phyloP scores from a whole-genome alignment of 345 rosid species.

The Salix brachista region DNA sequence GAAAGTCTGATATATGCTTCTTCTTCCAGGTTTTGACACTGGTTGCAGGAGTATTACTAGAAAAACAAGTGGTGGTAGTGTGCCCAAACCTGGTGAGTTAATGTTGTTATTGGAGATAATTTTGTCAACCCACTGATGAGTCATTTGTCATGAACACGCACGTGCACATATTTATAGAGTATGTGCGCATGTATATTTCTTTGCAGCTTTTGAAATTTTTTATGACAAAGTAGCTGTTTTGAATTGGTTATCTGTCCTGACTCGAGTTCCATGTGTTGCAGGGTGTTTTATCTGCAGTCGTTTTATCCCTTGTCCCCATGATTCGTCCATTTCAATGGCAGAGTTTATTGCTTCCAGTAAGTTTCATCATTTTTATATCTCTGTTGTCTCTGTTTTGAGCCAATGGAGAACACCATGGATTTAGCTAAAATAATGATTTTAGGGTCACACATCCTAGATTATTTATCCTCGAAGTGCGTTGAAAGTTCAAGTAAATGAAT shows the following conservation, averaged over 20 bases:
- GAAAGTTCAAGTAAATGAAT: neutral
- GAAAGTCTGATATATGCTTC: conserved; percentile 11
- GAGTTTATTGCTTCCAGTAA: conserved; percentile 92
- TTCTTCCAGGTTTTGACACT: conserved; percentile 70
- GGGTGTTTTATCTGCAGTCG: conserved; percentile 92
- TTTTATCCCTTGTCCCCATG: conserved; percentile 78
- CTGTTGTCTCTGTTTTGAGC: conserved; percentile 5
- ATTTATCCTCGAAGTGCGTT: neutral
- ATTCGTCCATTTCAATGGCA: conserved; percentile 99
- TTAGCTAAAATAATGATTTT: neutral
- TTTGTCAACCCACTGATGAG: neutral
- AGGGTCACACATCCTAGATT: neutral
- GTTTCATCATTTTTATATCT: conserved; percentile 20
- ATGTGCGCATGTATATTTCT: too few species aligned
- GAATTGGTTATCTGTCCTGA: conserved; percentile 5
- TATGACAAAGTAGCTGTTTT: neutral
- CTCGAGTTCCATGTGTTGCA: conserved; percentile 32
- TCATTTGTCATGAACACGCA: too few species aligned
- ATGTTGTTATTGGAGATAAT: conserved; percentile 5
- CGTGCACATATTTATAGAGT: too few species aligned
- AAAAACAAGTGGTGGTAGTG: conserved; percentile 74
- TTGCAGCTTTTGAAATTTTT: neutral
- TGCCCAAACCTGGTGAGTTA: conserved; percentile 90
- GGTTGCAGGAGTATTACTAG: conserved; percentile 78
- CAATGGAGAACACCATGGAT: conserved; percentile 11